phyloP scores from a whole-genome alignment of 768 basidiomycete species.

The Russula griseocarnosa region DNA sequence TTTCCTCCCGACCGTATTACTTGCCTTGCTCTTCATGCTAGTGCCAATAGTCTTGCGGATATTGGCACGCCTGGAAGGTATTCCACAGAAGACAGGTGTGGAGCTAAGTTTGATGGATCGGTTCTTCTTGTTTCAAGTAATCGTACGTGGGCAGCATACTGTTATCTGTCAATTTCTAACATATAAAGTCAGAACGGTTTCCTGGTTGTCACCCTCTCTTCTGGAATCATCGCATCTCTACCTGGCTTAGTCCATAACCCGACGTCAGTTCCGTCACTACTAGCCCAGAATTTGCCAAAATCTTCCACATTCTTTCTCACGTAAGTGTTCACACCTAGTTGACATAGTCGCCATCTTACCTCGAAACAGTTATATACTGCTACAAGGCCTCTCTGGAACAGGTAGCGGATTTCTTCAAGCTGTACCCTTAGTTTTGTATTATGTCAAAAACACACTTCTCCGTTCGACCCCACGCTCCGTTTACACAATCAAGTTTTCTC shows the following conservation, averaged over 20 bases:
- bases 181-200: slow-evolving; percentile 73
- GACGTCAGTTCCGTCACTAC: slow-evolving; percentile 58
- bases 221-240: slow-evolving; percentile 77
- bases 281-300: slow-evolving; percentile 75
- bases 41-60: slow-evolving; percentile 79
- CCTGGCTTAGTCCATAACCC: slow-evolving; percentile 63
- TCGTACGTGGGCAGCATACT: slow-evolving; percentile 48
- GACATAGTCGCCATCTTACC: background rate
- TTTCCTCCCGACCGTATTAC: slow-evolving; percentile 81
- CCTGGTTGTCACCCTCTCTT: slow-evolving; percentile 80
- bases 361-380: slow-evolving; percentile 56
- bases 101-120: slow-evolving; percentile 90
- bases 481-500: slow-evolving; percentile 76
- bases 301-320: slow-evolving; percentile 91
- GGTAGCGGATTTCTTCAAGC: slow-evolving; percentile 79
- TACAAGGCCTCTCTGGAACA: slow-evolving; percentile 76
- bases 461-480: slow-evolving; percentile 86
- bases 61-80: slow-evolving; percentile 85
- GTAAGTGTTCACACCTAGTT: slow-evolving; percentile 36
- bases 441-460: slow-evolving; percentile 81
- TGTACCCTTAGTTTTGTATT: slow-evolving; percentile 73
- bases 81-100: slow-evolving; percentile 78
- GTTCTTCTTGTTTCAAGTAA: slow-evolving; percentile 87
- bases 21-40: slow-evolving; percentile 90
- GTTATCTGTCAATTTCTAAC: background rate